Evolutionary conservation across 345 rosid genomes (phyloP).

Genomic region (Psidium friedrichsthalianum): DNA sequence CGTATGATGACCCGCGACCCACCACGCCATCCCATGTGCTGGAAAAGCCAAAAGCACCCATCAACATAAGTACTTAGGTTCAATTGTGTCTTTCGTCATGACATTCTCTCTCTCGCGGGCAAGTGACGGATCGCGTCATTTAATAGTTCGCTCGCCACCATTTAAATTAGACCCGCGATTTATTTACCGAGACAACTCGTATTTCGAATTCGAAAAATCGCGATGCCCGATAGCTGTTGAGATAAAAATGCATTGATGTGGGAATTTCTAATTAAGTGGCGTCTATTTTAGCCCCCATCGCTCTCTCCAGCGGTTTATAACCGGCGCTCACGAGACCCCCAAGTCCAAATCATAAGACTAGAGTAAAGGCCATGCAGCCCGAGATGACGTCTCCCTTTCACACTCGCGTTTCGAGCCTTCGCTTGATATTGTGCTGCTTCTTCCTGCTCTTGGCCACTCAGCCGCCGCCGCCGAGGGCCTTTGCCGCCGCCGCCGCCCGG

Average conservation of each 20-base stretch:
- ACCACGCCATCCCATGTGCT: neutral
- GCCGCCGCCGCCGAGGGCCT: neutral
- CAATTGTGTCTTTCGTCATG: fast-evolving
- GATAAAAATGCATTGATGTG: neutral
- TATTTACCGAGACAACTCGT: neutral
- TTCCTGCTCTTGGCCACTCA: neutral
- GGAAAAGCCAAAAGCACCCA: neutral
- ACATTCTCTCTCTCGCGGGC: fast-evolving
- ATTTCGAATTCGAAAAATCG: neutral
- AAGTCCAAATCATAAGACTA: too few relatives aligned
- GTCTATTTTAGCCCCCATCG: neutral
- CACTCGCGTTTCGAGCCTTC: neutral
- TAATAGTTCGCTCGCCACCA: neutral
- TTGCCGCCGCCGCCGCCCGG: neutral
- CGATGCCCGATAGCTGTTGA: neutral
- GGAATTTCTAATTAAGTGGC: neutral
- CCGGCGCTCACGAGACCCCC: too few relatives aligned
- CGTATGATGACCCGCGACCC: neutral
- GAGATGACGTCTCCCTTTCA: neutral
- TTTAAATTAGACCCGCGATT: neutral
- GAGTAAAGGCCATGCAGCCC: neutral
- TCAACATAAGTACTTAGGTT: neutral
- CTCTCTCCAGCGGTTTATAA: neutral
- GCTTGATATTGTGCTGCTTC: neutral
- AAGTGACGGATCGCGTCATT: fast-evolving